Evolutionary conservation across 2,329 filamentous ascomycete genomes (phyloP).

Genomic region (Pseudonectria buxi): DNA sequence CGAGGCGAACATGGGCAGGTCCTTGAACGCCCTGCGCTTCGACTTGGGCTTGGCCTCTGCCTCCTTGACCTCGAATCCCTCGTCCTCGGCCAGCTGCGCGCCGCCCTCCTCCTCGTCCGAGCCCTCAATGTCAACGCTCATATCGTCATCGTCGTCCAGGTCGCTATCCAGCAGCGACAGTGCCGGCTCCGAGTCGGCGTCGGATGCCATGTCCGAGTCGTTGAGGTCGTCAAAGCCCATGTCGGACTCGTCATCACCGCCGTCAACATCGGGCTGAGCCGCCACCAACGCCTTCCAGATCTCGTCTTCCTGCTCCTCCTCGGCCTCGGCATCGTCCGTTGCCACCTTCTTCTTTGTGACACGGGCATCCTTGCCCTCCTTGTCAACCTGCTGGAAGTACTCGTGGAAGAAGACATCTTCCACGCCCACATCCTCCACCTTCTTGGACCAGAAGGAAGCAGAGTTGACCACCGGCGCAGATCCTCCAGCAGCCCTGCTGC

Average conservation of each 20-base stretch:
- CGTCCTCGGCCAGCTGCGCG: conserved; percentile 33
- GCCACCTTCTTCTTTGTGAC: conserved; percentile 48
- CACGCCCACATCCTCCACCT: conserved; percentile 75
- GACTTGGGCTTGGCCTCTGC: conserved; percentile 33
- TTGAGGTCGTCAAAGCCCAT: conserved; percentile 44
- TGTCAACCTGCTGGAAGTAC: conserved; percentile 78
- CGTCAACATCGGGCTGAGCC: conserved; percentile 60
- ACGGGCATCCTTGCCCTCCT: conserved; percentile 45
- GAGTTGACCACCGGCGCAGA: conserved; percentile 59
- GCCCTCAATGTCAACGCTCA: conserved; percentile 30
- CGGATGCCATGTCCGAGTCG: conserved; percentile 42
- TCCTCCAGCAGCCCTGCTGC: conserved; percentile 40
- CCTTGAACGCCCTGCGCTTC: conserved; percentile 79
- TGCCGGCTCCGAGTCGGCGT: conserved; percentile 34
- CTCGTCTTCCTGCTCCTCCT: conserved; percentile 62
- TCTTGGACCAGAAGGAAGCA: conserved; percentile 86
- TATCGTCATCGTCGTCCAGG: conserved; percentile 39
- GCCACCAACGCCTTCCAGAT: conserved; percentile 89
- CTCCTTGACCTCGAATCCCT: conserved; percentile 49
- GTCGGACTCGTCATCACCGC: conserved; percentile 42
- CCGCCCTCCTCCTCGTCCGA: conserved; percentile 38
- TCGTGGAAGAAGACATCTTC: conserved; percentile 98
- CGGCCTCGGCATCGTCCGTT: conserved; percentile 33
- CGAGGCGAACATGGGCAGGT: conserved; percentile 86
- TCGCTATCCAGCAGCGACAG: conserved; percentile 35